Conservation (phyloP, 2,329 filamentous ascomycete species). For the Fusarium sp. region DNA sequence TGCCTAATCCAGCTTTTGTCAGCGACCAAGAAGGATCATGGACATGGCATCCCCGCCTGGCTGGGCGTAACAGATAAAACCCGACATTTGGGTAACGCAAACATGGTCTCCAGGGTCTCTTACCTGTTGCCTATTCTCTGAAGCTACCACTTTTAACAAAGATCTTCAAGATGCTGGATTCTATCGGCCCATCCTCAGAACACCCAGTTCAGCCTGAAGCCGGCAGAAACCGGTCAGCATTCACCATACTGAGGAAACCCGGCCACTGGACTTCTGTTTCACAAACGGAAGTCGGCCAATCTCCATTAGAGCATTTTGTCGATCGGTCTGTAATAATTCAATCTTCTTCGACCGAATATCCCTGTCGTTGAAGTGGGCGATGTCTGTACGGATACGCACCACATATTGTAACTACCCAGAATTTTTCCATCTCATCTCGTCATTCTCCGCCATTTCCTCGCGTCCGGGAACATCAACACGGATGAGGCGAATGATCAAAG, state of each 20-base stretch:
- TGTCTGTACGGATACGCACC: not conserved
- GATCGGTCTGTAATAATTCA: conserved; percentile 5
- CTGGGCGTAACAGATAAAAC: conserved; percentile 1
- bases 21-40: conserved; percentile 11
- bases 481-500: not conserved
- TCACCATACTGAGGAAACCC: conserved; percentile 6
- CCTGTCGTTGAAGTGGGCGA: not conserved
- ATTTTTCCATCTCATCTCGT: not conserved
- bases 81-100: conserved; percentile 15
- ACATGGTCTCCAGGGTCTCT: not conserved
- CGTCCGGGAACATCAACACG: not conserved
- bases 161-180: conserved; percentile 15
- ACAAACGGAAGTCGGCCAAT: conserved; percentile 19
- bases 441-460: conserved; percentile 1
- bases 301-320: conserved; percentile 1
- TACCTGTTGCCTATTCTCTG: conserved; percentile 9
- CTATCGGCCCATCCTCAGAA: not conserved
- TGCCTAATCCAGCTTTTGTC: not conserved
- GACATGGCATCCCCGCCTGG: conserved; percentile 3
- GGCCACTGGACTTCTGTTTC: conserved; percentile 10
- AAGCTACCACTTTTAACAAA: conserved; percentile 11
- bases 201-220: conserved; percentile 26
- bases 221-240: conserved; percentile 2
- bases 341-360: conserved; percentile 6
- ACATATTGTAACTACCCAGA: not conserved